phyloP scores from a whole-genome alignment of 768 basidiomycete genomes.

The Mycena olivaceomarginata region DNA sequence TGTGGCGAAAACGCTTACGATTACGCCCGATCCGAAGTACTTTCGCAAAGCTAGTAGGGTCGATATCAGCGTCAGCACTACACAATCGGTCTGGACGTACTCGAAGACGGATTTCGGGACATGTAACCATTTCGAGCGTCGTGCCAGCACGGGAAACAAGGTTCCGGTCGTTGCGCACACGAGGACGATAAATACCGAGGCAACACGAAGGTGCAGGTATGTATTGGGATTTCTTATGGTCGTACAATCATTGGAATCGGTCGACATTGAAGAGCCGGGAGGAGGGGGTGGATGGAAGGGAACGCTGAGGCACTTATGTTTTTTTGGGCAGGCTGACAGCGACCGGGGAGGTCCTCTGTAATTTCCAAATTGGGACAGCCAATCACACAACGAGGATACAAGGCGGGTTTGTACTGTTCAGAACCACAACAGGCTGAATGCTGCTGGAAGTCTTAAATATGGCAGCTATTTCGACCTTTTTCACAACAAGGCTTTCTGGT shows the following conservation, averaged over 20 bases:
- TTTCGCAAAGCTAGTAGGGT: slow-evolving; percentile 83
- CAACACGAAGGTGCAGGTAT: slow-evolving; percentile 66
- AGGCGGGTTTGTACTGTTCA: no score
- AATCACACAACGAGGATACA: not conserved
- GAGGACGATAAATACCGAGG: slow-evolving; percentile 74
- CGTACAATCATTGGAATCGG: slow-evolving; percentile 55
- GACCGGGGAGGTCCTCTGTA: slow-evolving; percentile 23
- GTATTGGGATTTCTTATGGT: slow-evolving; percentile 62
- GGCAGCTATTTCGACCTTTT: no score
- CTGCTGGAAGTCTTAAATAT: no score
- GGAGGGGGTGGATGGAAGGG: not conserved
- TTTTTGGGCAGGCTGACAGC: slow-evolving; percentile 12
- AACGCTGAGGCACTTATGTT: slow-evolving; percentile 2
- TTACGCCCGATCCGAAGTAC: slow-evolving; percentile 94
- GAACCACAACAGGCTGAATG: no score
- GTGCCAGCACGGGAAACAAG: slow-evolving; percentile 73
- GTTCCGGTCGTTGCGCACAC: slow-evolving; percentile 66
- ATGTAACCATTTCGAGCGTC: slow-evolving; percentile 58
- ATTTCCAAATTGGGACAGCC: slow-evolving; percentile 12
- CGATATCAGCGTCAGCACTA: not conserved
- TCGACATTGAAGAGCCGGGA: slow-evolving; percentile 16
- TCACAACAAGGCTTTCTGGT: no score
- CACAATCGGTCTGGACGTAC: slow-evolving; percentile 53
- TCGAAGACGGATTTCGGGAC: slow-evolving; percentile 71
- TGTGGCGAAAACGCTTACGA: slow-evolving; percentile 66